Evolutionary conservation across 805 yeast genomes (phyloP), one percentile per base, ranked within the genome.

Genomic region (Komagataella populi): DNA sequence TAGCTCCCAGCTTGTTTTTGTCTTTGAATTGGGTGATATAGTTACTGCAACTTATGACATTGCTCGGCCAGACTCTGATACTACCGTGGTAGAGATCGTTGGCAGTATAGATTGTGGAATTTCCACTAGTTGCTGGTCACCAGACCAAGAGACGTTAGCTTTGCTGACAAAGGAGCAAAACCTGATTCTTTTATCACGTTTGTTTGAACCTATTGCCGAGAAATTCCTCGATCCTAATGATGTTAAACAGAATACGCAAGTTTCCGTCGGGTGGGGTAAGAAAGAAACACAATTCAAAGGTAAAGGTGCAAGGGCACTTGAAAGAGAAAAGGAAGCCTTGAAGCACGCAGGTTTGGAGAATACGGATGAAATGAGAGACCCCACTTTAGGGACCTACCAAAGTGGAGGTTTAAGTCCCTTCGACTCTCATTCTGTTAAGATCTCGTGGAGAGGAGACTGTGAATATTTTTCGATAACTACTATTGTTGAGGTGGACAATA

Each of bases 181-280:
- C 50, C 65, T 87, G 7, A 67, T 87, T 0, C 60, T 90, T 20
- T 71, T 93, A 51, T 83, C 90, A 44, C 75, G 95, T 55, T 69
- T 76, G 46, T 85, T 89, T 56, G 97, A 91, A 56, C 87, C 90
- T 1, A 73, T 91, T 22, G 69, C 78, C 8, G 97, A 91, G 60
- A 73, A 72, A 52, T 64, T 67, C 30, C 65, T 89, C 54, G 65
- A 73, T 48, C 69, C 76, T 0, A 75, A 73, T 6, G 99, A 93
- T 63, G 71, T 90, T 48, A 63, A 69, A 39, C 70, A 73, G 36
- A 82, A 89, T 1, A 83, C 81, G 57, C 96, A 93, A 62, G 96
- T 93, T 44, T 83, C 91, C 23, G 96, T 93, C 46, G 99, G 99
- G 23, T 93, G 99, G 99, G 99, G 99, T 61, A 86, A 84, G 55